Evolutionary conservation across 2,329 filamentous ascomycete genomes (phyloP), one percentile per base, ranked within the genome.

Genomic region (Fusarium liriodendri): DNA sequence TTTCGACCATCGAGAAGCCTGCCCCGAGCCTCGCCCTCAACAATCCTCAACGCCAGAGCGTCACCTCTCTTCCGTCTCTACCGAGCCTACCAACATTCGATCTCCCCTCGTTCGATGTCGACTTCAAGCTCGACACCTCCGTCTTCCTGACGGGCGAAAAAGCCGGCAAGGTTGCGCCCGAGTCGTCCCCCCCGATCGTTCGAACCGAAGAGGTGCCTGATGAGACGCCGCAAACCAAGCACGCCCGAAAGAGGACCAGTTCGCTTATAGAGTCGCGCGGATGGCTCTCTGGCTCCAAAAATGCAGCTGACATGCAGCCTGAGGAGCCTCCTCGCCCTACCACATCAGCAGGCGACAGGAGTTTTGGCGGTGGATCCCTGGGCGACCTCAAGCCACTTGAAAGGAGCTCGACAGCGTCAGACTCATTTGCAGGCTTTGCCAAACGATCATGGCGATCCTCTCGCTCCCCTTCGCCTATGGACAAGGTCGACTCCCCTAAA

Each of bases 391-490:
- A 80, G 59, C 79, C 78, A 18, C 61, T 80, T 55, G 82, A 85
- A 54, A 82, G 82, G 64, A 79, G 83, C 38, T 81, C 82, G 59
- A 81, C 81, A 4, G 80, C 85, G 35, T 83, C 86, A 7, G 84
- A 85, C 62, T 87, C 86, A 45, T 85, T 90, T 73, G 84, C 85
- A 58, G 86, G 83, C 70, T 86, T 89, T 76, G 84, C 88, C 10
- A 86, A 84, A 71, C 84, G 86, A 62, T 86, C 87, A 45, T 90
- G 88, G 88, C 86, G 86, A 22, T 79, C 83, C 40, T 88, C 88
- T 37, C 83, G 85, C 18, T 87, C 87, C 2, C 84, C 87, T 0
- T 87, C 87, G 4, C 86, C 88, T 47, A 76, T 83, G 71, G 75
- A 73, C 71, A 68, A 82, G 78, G 75, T 76, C 40, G 69, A 74